Base-by-base conservation (phyloP, 2,329 filamentous ascomycete genomes). In the Stylonectria norvegica region DNA sequence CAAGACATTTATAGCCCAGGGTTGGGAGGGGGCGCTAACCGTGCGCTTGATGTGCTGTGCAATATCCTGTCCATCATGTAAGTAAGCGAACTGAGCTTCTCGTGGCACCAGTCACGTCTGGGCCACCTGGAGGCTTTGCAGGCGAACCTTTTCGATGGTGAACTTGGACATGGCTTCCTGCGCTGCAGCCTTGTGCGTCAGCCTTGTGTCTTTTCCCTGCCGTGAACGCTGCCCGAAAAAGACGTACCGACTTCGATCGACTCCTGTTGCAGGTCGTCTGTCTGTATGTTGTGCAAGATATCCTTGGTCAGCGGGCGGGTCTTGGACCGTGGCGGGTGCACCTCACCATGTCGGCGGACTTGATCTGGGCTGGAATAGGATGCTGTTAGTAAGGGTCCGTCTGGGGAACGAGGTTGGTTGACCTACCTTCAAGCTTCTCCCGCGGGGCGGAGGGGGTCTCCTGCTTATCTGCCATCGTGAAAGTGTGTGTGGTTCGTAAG, bases 311-410 rank as follows among this genome's bases (percentile, higher is more conserved):
- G 64, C 50, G 29, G 31, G 25, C 27, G 14, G 40, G 27, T 39
- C 40, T 28, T 42, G 42, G 42, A 31, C 19, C 18, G n/a, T 42
- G 44, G 38, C 37, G 31, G 27, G 31, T 38, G 19, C 41, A 41
- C 34, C 73, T 67, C 77, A 97, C 93, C 93, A 98, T 98, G 65
- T 98, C 93, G 44, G 89, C 91, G 56, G 90, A 95, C 76, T 98
- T 98, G 69, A 98, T 84, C 71, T 95, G 89, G 49, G 89, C 93
- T 98, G 61, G 52, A 58, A 52, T 44, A 52, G 46, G 39, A 29
- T 28, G 12, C 8, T n/a, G 34, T 45, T 45, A 45, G 43, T 36
- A 25, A 20, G 28, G 19, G 20, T 33, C 22, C 34, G 34, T 27
- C 10, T 12, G 20, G 19, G 20, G 23, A 28, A 36, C 15, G 16